These are phyloP conservation scores for Euphrasia arctica DNA, from an alignment of 305 asterid genomes.

Conservation along the genomic window DNA sequence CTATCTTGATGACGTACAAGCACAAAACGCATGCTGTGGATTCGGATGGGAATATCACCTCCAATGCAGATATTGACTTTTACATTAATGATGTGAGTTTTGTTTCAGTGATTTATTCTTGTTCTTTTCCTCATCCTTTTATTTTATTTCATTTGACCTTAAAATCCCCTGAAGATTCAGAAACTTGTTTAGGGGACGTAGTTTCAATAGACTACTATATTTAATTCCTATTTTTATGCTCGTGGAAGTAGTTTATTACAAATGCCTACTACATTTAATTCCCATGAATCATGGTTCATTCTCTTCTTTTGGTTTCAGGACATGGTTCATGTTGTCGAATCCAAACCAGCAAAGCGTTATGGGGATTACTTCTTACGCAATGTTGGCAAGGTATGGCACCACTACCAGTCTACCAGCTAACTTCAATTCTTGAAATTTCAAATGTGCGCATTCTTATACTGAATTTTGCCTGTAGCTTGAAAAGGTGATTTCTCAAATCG, in stretches of 20 bases:
- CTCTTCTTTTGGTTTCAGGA: conserved; percentile 42
- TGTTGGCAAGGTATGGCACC: conserved; percentile 55
- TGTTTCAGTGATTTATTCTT: no score
- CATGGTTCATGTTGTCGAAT: conserved; percentile 58
- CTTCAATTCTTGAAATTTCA: conserved; percentile 22
- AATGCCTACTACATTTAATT: not conserved
- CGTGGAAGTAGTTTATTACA: not conserved
- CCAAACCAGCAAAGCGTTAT: conserved; percentile 62
- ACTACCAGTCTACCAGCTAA: not conserved
- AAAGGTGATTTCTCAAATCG: conserved; percentile 60
- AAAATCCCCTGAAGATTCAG: no score
- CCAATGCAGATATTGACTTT: conserved; percentile 85
- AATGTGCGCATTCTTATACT: not conserved
- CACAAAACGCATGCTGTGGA: conserved; percentile 93
- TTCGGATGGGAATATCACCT: conserved; percentile 62
- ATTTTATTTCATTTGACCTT: no score
- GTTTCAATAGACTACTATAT: no score
- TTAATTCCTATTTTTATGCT: not conserved
- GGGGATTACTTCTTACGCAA: conserved; percentile 86
- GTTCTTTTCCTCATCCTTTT: no score
- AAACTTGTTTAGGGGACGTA: no score
- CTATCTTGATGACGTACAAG: conserved; percentile 84
- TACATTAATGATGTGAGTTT: conserved; percentile 78
- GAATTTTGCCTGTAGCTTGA: conserved; percentile 50
- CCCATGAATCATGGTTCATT: not conserved